A percentile compares a stretch with the other conserved stretches of the same genome.
These are phyloP conservation scores for Ascochyta viciae-villosae DNA, from an alignment of 2,329 filamentous ascomycete genomes.

Conservation along the genomic window DNA sequence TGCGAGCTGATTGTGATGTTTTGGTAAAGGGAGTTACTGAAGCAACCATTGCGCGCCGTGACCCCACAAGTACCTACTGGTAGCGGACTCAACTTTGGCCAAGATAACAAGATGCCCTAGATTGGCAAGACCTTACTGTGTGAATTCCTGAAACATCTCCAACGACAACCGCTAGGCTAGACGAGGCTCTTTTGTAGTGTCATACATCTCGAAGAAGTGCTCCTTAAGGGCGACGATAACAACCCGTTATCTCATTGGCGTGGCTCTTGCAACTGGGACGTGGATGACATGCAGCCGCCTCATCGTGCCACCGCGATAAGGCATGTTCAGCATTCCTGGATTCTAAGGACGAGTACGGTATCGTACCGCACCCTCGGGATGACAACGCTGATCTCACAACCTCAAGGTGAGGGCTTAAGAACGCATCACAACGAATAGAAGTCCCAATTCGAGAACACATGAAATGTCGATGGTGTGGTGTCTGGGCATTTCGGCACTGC, in stretches of 20 bases:
- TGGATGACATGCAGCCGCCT: not conserved
- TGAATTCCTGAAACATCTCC: not conserved
- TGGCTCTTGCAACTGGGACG: not conserved
- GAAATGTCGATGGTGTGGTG: not conserved
- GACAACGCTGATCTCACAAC: not conserved
- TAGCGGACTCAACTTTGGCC: no score
- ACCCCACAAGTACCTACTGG: no score
- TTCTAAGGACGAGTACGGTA: not conserved
- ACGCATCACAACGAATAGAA: not conserved
- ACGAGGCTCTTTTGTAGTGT: not conserved
- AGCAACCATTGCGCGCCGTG: no score
- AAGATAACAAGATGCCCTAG: no score
- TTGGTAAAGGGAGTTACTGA: no score
- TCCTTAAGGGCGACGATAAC: not conserved
- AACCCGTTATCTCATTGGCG: not conserved
- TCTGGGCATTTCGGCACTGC: not conserved
- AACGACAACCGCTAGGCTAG: not conserved
- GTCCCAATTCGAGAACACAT: not conserved
- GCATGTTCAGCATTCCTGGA: constrained; percentile 4
- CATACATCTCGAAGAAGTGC: not conserved
- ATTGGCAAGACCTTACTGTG: not conserved
- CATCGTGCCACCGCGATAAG: constrained; percentile 1
- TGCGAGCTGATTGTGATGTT: no score
- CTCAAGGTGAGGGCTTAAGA: not conserved
- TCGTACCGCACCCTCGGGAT: not conserved